These are phyloP conservation scores for Rhododendron vialii DNA, from an alignment of 148 eudicot species.

Conservation along the genomic window DNA sequence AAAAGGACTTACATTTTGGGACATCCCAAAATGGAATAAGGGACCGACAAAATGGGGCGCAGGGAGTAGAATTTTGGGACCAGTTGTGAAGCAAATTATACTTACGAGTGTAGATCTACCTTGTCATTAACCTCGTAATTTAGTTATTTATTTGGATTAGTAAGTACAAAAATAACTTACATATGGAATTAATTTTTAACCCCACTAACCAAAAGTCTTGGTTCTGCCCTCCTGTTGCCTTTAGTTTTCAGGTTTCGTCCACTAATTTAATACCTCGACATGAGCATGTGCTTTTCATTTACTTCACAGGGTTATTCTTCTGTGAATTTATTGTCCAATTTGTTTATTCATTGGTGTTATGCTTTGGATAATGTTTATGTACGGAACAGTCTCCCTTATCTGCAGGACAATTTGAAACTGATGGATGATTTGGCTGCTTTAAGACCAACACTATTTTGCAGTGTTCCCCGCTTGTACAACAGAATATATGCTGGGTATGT, in stretches of 20 bases:
- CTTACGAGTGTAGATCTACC: not conserved
- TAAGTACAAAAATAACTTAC: too few species aligned
- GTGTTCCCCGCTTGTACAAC: conserved; percentile 97
- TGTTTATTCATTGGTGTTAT: not conserved
- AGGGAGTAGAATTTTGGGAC: not conserved
- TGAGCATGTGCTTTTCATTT: not conserved
- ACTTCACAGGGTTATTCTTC: not conserved
- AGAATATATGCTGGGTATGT: conserved; percentile 94
- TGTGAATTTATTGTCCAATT: not conserved
- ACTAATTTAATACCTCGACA: not conserved
- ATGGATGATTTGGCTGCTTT: conserved; percentile 84
- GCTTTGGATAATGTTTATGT: not conserved
- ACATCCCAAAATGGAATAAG: too few species aligned
- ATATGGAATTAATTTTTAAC: not conserved
- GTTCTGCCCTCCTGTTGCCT: not conserved
- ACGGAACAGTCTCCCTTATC: conserved; percentile 4
- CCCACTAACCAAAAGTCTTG: not conserved
- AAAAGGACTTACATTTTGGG: not conserved
- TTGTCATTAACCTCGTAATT: not conserved
- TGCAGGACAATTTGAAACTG: conserved; percentile 90
- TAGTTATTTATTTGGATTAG: not conserved
- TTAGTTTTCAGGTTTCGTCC: conserved; percentile 3
- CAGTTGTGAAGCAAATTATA: not conserved
- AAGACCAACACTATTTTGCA: conserved; percentile 84
- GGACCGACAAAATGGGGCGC: not conserved